These are phyloP conservation scores for Cryptosporidium ubiquitum DNA, from an alignment of 169 alveolate species.

Conservation along the genomic window DNA sequence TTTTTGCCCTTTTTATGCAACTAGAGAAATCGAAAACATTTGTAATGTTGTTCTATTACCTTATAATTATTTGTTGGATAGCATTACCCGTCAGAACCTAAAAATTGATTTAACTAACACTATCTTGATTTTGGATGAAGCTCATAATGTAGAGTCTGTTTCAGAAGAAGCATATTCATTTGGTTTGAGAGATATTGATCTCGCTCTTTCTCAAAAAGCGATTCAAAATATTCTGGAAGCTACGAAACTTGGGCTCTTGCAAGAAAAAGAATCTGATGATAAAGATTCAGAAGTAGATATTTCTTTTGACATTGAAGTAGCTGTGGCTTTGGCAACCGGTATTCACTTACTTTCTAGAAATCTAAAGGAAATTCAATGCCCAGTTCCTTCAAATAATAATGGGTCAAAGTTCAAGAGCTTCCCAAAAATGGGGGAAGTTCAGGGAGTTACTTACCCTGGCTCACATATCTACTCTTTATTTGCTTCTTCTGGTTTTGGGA, in stretches of 20 bases:
- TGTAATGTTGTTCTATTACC: slow-evolving; percentile 91
- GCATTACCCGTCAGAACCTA: slow-evolving; percentile 83
- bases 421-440: slow-evolving; percentile 30
- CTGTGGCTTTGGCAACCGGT: slow-evolving; percentile 45
- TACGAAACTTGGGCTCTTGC: slow-evolving; percentile 19
- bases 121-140: slow-evolving; percentile 93
- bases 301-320: slow-evolving; percentile 71
- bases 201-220: slow-evolving; percentile 78
- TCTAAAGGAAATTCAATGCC: slow-evolving; percentile 29
- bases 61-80: slow-evolving; percentile 90
- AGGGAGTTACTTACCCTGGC: slow-evolving; percentile 52
- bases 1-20: slow-evolving; percentile 92
- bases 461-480: slow-evolving; percentile 46
- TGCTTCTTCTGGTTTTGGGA: slow-evolving; percentile 61
- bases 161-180: slow-evolving; percentile 90
- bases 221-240: slow-evolving; percentile 71
- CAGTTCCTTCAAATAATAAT: slow-evolving; percentile 12
- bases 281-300: slow-evolving; percentile 38
- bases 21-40: slow-evolving; percentile 84
- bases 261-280: slow-evolving; percentile 25
- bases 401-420: background rate
- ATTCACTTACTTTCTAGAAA: slow-evolving; percentile 41
- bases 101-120: slow-evolving; percentile 84
- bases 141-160: slow-evolving; percentile 90
- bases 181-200: slow-evolving; percentile 78